Percentiles rank a stretch among this genome's conserved stretches.
Evolutionary conservation across 1,284 basidiomycete species (phyloP).

Genomic region (Puccinia novopanici): DNA sequence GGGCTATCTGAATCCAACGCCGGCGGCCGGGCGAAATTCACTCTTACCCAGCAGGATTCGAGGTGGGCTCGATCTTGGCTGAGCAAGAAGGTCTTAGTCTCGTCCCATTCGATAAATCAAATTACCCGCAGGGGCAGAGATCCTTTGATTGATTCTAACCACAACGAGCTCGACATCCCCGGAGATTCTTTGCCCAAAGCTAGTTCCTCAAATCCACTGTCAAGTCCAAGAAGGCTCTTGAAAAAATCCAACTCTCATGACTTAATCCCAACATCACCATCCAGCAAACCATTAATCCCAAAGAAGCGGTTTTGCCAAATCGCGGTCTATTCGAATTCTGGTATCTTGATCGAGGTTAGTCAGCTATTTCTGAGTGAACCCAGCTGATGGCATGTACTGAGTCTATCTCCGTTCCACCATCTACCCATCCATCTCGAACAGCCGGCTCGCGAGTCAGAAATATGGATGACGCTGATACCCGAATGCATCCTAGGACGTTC

Average conservation of each 20-base stretch:
- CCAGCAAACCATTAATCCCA: neutral
- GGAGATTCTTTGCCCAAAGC: neutral
- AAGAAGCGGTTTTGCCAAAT: neutral
- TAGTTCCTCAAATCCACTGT: neutral
- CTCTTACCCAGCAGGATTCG: constrained; percentile 56
- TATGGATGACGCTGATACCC: constrained; percentile 35
- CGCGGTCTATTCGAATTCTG: constrained; percentile 39
- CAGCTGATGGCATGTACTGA: neutral
- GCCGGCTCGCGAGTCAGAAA: constrained; percentile 18
- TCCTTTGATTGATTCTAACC: neutral
- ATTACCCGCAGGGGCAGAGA: constrained; percentile 11
- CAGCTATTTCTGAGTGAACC: neutral
- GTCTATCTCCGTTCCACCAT: neutral
- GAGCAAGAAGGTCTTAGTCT: constrained; percentile 25
- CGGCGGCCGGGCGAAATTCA: constrained; percentile 57
- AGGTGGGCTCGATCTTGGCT: constrained; percentile 52
- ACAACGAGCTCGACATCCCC: neutral
- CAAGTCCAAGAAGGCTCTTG: neutral
- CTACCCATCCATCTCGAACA: neutral
- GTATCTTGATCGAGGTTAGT: constrained; percentile 45
- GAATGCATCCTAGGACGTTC: constrained; percentile 38
- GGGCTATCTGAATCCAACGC: constrained; percentile 56
- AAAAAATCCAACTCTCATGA: neutral
- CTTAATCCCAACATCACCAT: neutral
- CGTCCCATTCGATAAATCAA: constrained; percentile 18